A percentile compares a stretch with the other conserved stretches of the same genome.
Conservation (phyloP, 768 basidiomycete genomes). For the Lactarius quietus region DNA sequence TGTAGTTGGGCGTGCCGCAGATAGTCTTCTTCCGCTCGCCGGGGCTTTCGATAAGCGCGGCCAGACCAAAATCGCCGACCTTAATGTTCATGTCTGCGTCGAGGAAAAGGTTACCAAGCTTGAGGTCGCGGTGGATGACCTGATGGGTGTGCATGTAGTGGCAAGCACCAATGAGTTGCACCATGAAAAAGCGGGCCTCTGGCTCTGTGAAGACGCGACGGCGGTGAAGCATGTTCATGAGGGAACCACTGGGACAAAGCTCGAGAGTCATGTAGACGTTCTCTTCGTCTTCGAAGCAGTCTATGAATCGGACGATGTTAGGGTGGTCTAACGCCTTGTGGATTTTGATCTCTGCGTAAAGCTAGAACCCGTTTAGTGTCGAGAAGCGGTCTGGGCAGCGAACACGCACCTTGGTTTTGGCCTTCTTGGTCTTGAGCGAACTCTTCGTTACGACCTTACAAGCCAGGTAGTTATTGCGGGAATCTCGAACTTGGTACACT, state of each 20-base stretch:
- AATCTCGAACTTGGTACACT: conserved; percentile 90
- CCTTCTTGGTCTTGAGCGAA: conserved; percentile 92
- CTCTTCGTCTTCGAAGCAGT: conserved; percentile 92
- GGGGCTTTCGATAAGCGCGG: conserved; percentile 92
- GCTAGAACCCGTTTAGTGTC: conserved; percentile 41
- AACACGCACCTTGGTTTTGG: conserved; percentile 84
- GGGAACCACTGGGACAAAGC: conserved; percentile 83
- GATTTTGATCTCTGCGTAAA: conserved; percentile 98
- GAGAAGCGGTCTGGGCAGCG: neutral
- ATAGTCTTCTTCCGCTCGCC: conserved; percentile 99
- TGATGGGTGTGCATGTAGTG: conserved; percentile 97
- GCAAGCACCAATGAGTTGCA: conserved; percentile 94
- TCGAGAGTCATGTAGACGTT: conserved; percentile 99
- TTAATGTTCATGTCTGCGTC: conserved; percentile 92
- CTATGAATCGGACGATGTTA: conserved; percentile 87
- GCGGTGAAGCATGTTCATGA: conserved; percentile 87
- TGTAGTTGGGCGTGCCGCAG: conserved; percentile 98
- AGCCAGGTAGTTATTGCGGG: conserved; percentile 59
- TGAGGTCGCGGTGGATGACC: conserved; percentile 97
- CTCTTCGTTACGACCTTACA: conserved; percentile 95
- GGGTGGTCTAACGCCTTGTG: conserved; percentile 88
- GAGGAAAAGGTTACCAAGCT: conserved; percentile 92
- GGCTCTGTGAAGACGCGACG: conserved; percentile 88
- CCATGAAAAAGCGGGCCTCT: conserved; percentile 88
- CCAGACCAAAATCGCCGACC: conserved; percentile 96